Evolutionary conservation across 1,139 yeast species (phyloP).

Genomic region (Diutina rugosa): DNA sequence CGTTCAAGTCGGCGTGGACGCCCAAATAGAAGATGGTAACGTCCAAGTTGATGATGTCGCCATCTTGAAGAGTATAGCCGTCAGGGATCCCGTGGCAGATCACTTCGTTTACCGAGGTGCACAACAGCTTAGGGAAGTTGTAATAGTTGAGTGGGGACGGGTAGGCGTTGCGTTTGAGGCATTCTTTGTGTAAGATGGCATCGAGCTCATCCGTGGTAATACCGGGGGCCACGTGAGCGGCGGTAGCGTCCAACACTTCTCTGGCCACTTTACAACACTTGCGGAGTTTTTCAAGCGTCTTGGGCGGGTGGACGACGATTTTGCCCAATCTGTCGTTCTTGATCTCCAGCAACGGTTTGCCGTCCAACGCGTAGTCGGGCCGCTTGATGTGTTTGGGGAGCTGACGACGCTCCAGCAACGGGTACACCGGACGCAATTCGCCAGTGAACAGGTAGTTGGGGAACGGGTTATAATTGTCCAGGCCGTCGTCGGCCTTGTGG

Average conservation of each 20-base stretch:
- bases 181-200: slow-evolving; percentile 73
- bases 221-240: slow-evolving; percentile 74
- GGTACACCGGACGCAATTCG: slow-evolving; percentile 63
- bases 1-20: slow-evolving; percentile 88
- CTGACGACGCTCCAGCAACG: slow-evolving; percentile 56
- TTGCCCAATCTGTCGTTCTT: slow-evolving; percentile 56
- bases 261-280: slow-evolving; percentile 68
- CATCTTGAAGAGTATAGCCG: slow-evolving; percentile 71
- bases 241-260: slow-evolving; percentile 80
- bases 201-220: slow-evolving; percentile 91
- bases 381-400: slow-evolving; percentile 59
- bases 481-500: slow-evolving; percentile 31
- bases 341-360: slow-evolving; percentile 72
- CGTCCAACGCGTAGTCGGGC: slow-evolving; percentile 81
- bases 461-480: slow-evolving; percentile 63
- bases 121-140: slow-evolving; percentile 84
- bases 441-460: slow-evolving; percentile 72
- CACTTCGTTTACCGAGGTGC: slow-evolving; percentile 90
- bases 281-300: slow-evolving; percentile 62
- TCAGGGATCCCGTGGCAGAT: slow-evolving; percentile 98
- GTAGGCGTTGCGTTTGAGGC: slow-evolving; percentile 79
- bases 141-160: slow-evolving; percentile 95
- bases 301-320: slow-evolving; percentile 48
- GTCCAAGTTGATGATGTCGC: slow-evolving; percentile 89
- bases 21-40: slow-evolving; percentile 80